Percentiles rank a stretch among this genome's conserved stretches.
Conservation (phyloP, 495 filamentous ascomycete genomes). For the Aspergillus sparsus region DNA sequence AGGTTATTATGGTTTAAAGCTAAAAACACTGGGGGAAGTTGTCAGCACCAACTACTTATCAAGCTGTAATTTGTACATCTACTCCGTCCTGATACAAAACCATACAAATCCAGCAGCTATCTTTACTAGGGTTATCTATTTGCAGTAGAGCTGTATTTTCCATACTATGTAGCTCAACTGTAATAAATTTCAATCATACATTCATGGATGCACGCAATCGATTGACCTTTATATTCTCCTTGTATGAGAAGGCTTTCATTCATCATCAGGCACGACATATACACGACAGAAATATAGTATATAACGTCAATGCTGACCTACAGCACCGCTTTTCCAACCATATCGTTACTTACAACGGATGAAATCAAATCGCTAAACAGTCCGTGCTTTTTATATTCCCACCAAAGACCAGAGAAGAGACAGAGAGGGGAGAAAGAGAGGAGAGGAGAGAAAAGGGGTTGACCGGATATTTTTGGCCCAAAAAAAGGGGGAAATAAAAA, state of each 20-base stretch:
- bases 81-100: too few relatives aligned
- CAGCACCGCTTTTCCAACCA: conserved; percentile 17
- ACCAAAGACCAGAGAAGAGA: conserved; percentile 9
- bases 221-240: too few relatives aligned
- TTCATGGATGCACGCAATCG: too few relatives aligned
- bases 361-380: conserved; percentile 23
- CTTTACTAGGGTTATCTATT: too few relatives aligned
- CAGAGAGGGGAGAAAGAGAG: conserved; percentile 7
- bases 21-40: too few relatives aligned
- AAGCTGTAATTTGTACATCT: too few relatives aligned
- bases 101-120: too few relatives aligned
- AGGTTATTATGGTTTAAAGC: too few relatives aligned
- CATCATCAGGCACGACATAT: background rate
- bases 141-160: too few relatives aligned
- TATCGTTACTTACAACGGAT: conserved; percentile 22
- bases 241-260: background rate
- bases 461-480: background rate
- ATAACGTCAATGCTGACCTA: conserved; percentile 1
- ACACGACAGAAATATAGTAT: background rate
- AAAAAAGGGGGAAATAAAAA: conserved; percentile 9
- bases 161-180: too few relatives aligned
- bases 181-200: too few relatives aligned
- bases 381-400: conserved; percentile 17
- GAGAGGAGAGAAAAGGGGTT: background rate
- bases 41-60: too few relatives aligned